These are phyloP conservation scores for Barnettozyma hawaiiensis DNA, from an alignment of 1,139 yeast genomes.

Conservation along the genomic window DNA sequence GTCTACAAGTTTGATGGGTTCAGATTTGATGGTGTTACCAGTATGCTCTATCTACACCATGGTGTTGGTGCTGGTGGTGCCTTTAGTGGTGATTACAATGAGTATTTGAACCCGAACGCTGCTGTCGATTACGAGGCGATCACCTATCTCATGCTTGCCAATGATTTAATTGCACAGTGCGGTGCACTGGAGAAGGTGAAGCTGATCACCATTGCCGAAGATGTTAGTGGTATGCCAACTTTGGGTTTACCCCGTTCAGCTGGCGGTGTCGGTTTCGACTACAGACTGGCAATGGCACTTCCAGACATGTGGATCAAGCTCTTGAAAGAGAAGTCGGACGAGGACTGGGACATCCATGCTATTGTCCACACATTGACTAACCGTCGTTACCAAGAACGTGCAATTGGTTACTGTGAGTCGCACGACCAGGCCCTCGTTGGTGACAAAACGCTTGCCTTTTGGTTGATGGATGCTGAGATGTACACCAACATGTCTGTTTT, in stretches of 20 bases:
- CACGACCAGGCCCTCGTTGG: conserved; percentile 98
- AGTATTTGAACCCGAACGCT: conserved; percentile 73
- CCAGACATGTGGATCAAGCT: conserved; percentile 99
- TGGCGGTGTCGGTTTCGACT: conserved; percentile 94
- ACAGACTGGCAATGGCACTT: conserved; percentile 91
- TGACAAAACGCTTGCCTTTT: conserved; percentile 91
- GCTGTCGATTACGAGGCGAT: conserved; percentile 84
- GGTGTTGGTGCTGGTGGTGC: conserved; percentile 81
- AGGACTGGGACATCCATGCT: conserved; percentile 84
- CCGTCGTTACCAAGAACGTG: conserved; percentile 82
- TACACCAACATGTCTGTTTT: conserved; percentile 88
- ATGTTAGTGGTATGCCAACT: conserved; percentile 97
- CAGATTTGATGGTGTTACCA: conserved; percentile 94
- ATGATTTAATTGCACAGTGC: conserved; percentile 58
- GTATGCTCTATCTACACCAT: conserved; percentile 88
- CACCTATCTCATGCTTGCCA: conserved; percentile 82
- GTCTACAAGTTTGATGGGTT: conserved; percentile 90
- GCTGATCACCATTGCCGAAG: conserved; percentile 87
- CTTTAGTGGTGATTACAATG: conserved; percentile 89
- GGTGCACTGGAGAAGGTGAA: conserved; percentile 38
- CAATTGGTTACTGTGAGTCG: conserved; percentile 90
- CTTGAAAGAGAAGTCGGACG: conserved; percentile 76
- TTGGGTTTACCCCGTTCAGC: conserved; percentile 63
- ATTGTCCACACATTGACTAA: conserved; percentile 81
- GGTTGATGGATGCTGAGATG: conserved; percentile 99